A percentile compares a stretch with the other conserved stretches of the same genome.
Conservation (phyloP, 345 rosid genomes). For the Crucihimalaya himalaica region DNA sequence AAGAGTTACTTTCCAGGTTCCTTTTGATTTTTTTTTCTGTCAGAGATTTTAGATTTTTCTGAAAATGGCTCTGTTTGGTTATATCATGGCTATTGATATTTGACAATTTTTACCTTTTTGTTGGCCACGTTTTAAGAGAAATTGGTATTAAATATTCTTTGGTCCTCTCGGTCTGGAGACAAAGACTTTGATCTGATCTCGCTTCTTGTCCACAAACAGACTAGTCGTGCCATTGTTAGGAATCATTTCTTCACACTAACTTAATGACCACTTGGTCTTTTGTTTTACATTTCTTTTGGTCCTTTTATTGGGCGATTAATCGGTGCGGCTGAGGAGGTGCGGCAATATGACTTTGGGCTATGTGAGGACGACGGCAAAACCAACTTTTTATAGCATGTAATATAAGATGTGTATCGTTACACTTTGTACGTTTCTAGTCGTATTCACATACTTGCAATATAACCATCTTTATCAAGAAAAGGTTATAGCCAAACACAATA, state of each 20-base stretch:
- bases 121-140: not conserved
- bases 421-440: not conserved
- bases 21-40: not conserved
- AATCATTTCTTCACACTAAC: constrained; percentile 13
- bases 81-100: constrained; percentile 2
- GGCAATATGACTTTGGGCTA: not conserved
- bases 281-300: not conserved
- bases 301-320: not conserved
- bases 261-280: not conserved
- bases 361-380: not conserved
- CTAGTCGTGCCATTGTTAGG: not conserved
- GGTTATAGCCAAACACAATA: not conserved
- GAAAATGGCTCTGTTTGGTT: constrained; percentile 2
- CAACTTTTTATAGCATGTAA: not conserved
- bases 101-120: not conserved
- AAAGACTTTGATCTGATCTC: constrained; percentile 16
- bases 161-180: not conserved
- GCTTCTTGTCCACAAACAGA: constrained; percentile 23
- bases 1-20: not conserved
- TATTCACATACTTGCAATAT: not conserved
- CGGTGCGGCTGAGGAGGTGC: constrained; percentile 11
- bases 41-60: not conserved
- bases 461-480: no score
- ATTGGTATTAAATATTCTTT: constrained; percentile 1
- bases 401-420: not conserved